Conservation (phyloP, 2,329 filamentous ascomycete genomes). For the Fusarium virguliforme region DNA sequence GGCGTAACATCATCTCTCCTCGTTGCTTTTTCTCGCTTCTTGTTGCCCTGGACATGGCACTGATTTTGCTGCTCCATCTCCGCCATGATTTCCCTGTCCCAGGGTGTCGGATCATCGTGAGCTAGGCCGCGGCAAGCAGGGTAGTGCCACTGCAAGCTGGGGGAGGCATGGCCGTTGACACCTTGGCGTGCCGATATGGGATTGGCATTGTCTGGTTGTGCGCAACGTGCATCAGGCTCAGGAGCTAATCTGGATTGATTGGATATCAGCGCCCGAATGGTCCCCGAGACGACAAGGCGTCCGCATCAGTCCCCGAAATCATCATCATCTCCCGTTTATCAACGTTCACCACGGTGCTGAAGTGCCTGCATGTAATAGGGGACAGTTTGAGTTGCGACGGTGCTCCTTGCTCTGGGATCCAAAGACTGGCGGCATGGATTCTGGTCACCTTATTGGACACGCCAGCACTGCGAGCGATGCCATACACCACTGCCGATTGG, state of each 20-base stretch:
- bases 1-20: slow-evolving; percentile 10
- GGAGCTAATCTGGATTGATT: slow-evolving; percentile 36
- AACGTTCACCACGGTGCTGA: slow-evolving; percentile 13
- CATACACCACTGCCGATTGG: not conserved
- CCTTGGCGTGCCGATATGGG: slow-evolving; percentile 28
- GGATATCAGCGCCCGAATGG: slow-evolving; percentile 38
- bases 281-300: slow-evolving; percentile 37
- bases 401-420: slow-evolving; percentile 1
- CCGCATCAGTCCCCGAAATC: slow-evolving; percentile 27
- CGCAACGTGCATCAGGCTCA: slow-evolving; percentile 27
- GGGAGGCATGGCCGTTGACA: slow-evolving; percentile 26
- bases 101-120: slow-evolving; percentile 32
- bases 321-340: slow-evolving; percentile 16
- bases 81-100: slow-evolving; percentile 26
- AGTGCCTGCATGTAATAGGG: slow-evolving; percentile 14
- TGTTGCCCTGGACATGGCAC: slow-evolving; percentile 4
- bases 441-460: not conserved
- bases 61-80: slow-evolving; percentile 32
- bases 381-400: not conserved
- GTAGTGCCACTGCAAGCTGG: slow-evolving; percentile 7
- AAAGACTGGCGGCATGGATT: not conserved
- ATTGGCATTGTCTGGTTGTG: slow-evolving; percentile 21
- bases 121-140: slow-evolving; percentile 22
- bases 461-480: not conserved
- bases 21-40: slow-evolving; percentile 12